These are phyloP conservation scores for Funneliformis caledonium DNA, from an alignment of 371 early-diverging fungal species.

Conservation along the genomic window DNA sequence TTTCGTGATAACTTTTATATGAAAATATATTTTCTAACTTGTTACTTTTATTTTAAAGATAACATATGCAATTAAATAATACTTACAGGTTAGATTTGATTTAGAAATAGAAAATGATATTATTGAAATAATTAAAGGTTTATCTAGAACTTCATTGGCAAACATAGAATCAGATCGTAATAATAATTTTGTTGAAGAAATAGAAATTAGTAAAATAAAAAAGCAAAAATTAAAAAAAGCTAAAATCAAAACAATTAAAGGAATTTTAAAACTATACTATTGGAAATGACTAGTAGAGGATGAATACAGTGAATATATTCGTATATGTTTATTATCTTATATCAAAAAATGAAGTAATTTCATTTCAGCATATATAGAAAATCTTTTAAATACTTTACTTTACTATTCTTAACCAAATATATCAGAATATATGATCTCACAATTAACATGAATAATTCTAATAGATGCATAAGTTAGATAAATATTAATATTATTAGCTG, in stretches of 20 bases:
- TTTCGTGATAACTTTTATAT: neutral
- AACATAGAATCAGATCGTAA: neutral
- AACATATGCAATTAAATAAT: neutral
- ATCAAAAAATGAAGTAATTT: neutral
- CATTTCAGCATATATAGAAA: neutral
- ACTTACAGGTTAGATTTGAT: neutral
- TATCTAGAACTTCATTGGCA: neutral
- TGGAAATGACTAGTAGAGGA: neutral
- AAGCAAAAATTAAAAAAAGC: neutral
- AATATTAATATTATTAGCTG: too few species aligned
- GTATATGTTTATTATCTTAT: neutral
- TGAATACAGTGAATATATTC: neutral
- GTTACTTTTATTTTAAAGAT: neutral
- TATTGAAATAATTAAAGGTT: neutral
- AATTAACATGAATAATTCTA: too few species aligned
- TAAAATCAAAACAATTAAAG: neutral
- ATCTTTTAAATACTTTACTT: neutral
- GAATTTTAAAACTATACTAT: neutral
- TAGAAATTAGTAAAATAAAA: too few species aligned
- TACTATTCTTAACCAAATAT: neutral
- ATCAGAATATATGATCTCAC: too few species aligned
- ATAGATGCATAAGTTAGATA: too few species aligned
- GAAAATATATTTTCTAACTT: neutral
- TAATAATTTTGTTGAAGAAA: neutral
- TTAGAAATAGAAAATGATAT: neutral